Evolutionary conservation across 352 stramenopile genomes (phyloP).

Genomic region (Phytophthora gonapodyides): DNA sequence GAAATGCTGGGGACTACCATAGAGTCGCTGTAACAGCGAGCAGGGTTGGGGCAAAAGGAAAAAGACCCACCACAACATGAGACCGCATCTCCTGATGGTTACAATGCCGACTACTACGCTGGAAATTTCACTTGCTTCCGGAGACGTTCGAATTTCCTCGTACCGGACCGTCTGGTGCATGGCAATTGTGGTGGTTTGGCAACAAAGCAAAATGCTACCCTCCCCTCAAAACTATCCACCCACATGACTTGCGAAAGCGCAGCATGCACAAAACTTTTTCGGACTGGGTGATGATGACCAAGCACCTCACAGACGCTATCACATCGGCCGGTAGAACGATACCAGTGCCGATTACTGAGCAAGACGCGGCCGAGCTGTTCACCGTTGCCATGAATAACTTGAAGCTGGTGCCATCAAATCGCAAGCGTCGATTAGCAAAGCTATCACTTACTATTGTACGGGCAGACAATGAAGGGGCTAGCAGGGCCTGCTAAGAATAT

Average conservation of each 20-base stretch:
- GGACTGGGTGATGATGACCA: too few species aligned
- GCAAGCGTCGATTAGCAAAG: constrained; percentile 1
- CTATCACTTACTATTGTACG: too few species aligned
- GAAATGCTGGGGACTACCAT: constrained; percentile 7
- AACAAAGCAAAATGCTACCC: not conserved
- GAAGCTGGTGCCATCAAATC: not conserved
- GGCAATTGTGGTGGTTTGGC: constrained; percentile 16
- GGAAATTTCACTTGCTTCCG: constrained; percentile 17
- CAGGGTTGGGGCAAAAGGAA: not conserved
- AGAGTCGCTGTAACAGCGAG: not conserved
- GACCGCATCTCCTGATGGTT: not conserved
- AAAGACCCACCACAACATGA: not conserved
- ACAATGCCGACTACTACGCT: constrained; percentile 7
- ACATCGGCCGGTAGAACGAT: not conserved
- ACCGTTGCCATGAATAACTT: constrained; percentile 2
- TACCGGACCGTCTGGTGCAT: not conserved
- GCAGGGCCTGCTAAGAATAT: too few species aligned
- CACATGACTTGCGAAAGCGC: not conserved
- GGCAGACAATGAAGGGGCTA: too few species aligned
- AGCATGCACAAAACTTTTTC: too few species aligned
- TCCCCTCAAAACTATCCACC: not conserved
- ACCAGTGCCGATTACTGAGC: not conserved
- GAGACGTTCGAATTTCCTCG: constrained; percentile 7
- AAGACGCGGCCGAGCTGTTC: constrained; percentile 1
- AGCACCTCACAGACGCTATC: not conserved